Percentiles rank a stretch among this genome's conserved stretches.
Conservation (phyloP, 805 yeast genomes). For the Pichia cabralensis region DNA sequence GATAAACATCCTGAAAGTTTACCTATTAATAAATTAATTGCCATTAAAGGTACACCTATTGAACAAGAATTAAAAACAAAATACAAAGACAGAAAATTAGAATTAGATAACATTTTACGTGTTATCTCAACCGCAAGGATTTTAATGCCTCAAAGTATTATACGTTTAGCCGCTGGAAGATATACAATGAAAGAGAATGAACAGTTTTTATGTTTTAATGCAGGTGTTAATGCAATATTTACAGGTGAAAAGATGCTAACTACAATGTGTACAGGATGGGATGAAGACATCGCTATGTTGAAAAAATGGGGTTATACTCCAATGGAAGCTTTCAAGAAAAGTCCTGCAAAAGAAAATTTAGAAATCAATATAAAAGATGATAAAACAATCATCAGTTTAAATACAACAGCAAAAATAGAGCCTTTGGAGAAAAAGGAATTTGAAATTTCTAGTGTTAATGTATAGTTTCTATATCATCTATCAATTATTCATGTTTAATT, state of each 20-base stretch:
- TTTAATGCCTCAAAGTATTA: constrained; percentile 61
- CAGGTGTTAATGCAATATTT: constrained; percentile 73
- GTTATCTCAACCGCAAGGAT: constrained; percentile 71
- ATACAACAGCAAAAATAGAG: too few relatives aligned
- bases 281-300: constrained; percentile 63
- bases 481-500: too few relatives aligned
- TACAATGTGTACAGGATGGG: constrained; percentile 79
- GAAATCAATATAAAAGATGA: background rate
- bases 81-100: constrained; percentile 33
- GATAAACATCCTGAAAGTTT: constrained; percentile 69
- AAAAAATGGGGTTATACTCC: constrained; percentile 48
- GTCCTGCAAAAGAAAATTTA: background rate
- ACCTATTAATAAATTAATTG: constrained; percentile 72
- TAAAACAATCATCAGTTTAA: too few relatives aligned
- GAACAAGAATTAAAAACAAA: constrained; percentile 36
- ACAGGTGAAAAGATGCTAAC: constrained; percentile 77
- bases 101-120: constrained; percentile 53
- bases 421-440: too few relatives aligned
- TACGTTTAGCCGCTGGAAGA: constrained; percentile 73
- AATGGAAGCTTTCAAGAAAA: constrained; percentile 12
- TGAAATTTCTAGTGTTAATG: too few relatives aligned
- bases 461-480: too few relatives aligned
- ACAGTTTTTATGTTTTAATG: constrained; percentile 65
- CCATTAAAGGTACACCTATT: constrained; percentile 72
- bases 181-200: constrained; percentile 72